These are phyloP conservation scores for Lagenaria siceraria DNA, from an alignment of 306 rosid species.

Conservation along the genomic window DNA sequence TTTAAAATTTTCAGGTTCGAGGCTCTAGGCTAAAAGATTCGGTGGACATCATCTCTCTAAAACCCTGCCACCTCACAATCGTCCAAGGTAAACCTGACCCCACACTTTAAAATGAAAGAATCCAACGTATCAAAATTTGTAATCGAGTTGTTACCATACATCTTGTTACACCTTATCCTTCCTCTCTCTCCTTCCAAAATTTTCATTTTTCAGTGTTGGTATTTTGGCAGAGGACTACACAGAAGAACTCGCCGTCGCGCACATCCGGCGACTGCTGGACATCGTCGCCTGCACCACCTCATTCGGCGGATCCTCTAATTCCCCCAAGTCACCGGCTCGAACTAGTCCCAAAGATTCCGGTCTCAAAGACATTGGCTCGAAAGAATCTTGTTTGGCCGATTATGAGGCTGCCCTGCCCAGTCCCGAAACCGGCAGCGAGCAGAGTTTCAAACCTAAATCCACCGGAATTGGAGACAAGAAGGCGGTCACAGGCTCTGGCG, in stretches of 20 bases:
- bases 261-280: slow-evolving; percentile 75
- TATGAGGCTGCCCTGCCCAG: slow-evolving; percentile 4
- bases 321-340: slow-evolving; percentile 24
- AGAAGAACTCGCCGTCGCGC: slow-evolving; percentile 54
- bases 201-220: neutral
- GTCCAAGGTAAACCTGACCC: slow-evolving; percentile 41
- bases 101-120: neutral
- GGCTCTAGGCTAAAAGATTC: slow-evolving; percentile 59
- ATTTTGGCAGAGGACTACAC: slow-evolving; percentile 61
- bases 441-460: slow-evolving; percentile 2
- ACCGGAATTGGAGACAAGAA: slow-evolving; percentile 14
- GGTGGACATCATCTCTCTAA: slow-evolving; percentile 67
- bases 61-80: slow-evolving; percentile 68
- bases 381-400: slow-evolving; percentile 14
- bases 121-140: neutral
- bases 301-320: slow-evolving; percentile 31
- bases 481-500: slow-evolving; percentile 8
- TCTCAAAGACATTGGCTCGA: slow-evolving; percentile 20
- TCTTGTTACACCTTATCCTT: neutral
- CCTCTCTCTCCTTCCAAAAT: neutral
- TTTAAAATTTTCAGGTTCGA: slow-evolving; percentile 37
- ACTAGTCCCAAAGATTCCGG: slow-evolving; percentile 18
- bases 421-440: slow-evolving; percentile 24
- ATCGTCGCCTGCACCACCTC: slow-evolving; percentile 69
- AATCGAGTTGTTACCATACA: neutral